Conservation (phyloP, 768 basidiomycete species). For the Auricularia heimuer region DNA sequence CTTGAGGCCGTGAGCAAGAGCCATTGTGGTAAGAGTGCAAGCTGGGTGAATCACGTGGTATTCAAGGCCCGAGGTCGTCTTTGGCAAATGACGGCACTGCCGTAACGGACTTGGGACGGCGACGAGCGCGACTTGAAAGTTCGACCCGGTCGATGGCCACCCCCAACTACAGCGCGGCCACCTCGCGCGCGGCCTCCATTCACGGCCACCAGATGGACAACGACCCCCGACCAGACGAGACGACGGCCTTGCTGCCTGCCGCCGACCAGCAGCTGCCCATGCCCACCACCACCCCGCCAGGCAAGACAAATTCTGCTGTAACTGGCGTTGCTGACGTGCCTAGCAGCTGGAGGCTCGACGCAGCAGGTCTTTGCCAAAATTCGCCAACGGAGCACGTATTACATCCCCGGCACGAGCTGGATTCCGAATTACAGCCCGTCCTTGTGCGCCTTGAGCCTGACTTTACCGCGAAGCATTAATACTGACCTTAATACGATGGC, state of each 20-base stretch:
- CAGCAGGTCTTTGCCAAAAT: background rate
- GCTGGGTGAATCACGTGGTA: background rate
- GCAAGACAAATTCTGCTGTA: background rate
- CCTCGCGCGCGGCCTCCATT: background rate
- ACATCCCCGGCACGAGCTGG: conserved; percentile 20
- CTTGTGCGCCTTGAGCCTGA: conserved; percentile 12
- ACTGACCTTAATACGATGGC: conserved; percentile 7
- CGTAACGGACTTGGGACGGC: too few species aligned
- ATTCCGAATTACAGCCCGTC: conserved; percentile 22
- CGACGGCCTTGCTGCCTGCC: background rate
- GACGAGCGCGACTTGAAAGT: too few species aligned
- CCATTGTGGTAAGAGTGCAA: conserved; percentile 26
- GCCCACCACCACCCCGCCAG: background rate
- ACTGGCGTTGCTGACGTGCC: background rate
- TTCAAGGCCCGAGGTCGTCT: too few species aligned
- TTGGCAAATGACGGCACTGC: too few species aligned
- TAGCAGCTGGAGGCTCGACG: background rate
- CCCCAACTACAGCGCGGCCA: background rate
- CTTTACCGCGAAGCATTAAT: background rate
- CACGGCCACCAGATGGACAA: background rate
- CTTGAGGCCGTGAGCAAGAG: conserved; percentile 61
- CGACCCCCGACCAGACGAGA: background rate
- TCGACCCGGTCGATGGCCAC: too few species aligned
- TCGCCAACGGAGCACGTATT: background rate
- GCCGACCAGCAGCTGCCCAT: background rate